These are phyloP conservation scores for Didymella pinodella DNA, from an alignment of 2,329 filamentous ascomycete species.

Conservation along the genomic window DNA sequence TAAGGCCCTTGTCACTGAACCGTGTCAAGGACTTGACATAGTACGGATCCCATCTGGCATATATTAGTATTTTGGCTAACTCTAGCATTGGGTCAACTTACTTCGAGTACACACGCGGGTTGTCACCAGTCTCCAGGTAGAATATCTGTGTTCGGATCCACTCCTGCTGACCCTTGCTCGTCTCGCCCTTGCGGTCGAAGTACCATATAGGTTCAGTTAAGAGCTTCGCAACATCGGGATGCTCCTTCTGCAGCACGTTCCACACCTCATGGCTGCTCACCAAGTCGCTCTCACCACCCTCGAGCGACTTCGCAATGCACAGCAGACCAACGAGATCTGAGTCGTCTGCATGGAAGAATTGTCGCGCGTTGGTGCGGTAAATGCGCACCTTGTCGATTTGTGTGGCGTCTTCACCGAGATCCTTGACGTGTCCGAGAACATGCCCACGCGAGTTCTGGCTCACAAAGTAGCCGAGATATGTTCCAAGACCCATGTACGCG, in stretches of 20 bases:
- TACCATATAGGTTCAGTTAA: conserved; percentile 85
- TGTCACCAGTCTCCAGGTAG: conserved; percentile 74
- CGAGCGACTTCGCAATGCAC: conserved; percentile 78
- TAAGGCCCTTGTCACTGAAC: conserved; percentile 75
- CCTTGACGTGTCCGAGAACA: conserved; percentile 88
- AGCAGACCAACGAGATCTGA: conserved; percentile 83
- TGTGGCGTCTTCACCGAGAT: conserved; percentile 79
- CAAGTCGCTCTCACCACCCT: conserved; percentile 85
- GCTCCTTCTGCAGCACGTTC: conserved; percentile 77
- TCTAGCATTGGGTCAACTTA: conserved; percentile 36
- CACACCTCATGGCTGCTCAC: conserved; percentile 81
- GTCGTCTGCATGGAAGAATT: conserved; percentile 88
- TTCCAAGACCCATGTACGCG: conserved; percentile 81
- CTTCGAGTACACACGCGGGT: conserved; percentile 78
- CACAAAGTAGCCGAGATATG: conserved; percentile 86
- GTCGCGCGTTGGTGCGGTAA: conserved; percentile 84
- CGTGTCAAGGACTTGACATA: conserved; percentile 78
- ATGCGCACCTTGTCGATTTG: conserved; percentile 89
- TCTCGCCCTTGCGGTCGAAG: conserved; percentile 90
- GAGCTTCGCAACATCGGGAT: conserved; percentile 79
- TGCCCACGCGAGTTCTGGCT: conserved; percentile 86
- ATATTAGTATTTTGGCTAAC: conserved; percentile 20
- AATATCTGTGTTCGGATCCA: conserved; percentile 77
- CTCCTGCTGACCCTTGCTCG: conserved; percentile 74
- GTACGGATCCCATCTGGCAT: conserved; percentile 78